Evolutionary conservation across 805 yeast genomes (phyloP), one percentile per base, ranked within the genome.

Genomic region (Cyberlindnera subsufficiens): DNA sequence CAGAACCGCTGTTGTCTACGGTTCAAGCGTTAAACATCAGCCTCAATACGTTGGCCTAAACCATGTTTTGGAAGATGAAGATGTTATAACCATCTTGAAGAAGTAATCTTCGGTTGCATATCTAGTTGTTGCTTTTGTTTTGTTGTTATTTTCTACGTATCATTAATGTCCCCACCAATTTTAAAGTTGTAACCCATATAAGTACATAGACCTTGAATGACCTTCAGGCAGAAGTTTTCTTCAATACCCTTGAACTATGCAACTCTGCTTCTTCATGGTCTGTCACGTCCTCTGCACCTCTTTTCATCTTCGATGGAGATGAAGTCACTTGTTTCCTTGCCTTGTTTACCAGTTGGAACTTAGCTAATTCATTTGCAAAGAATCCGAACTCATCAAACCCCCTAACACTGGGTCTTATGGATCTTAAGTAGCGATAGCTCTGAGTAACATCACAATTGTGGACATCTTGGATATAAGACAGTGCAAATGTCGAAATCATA

Each of bases 1-100:
- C 67, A 85, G 88, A 66, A 83, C 79, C 54, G 99, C 99, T 1
- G 76, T 88, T 47, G 99, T 93, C 1, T 93, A 73, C 60, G 99
- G 99, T 31, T 77, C 85, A 27, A 85, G 95, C 61, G 98, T 91
- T 41, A 93, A 93, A 70, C 99, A 93, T 64, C 97, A 91, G 66
- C 98, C 98, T 14, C 99, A 93, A 68, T 80, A 82, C 53, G 98
- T 91, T 37, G 99, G 99, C 25, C 72, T 93, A 53, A 65, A 75
- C 37, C 99, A 93, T 68, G 71, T 64, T 11, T 71, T 93, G 55
- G 85, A 82, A 66, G 99, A 93, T 66, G 99, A 93, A 67, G 99
- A 93, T 66, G 99, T 93, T 29, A 95, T 93, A 40, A 91, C 99
- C 16, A 87, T 90, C 54, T 75, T 90, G 67, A 90, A 90, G 70